These are phyloP conservation scores for Globisporangium takayamanum DNA, from an alignment of 352 stramenopile species.

Conservation along the genomic window DNA sequence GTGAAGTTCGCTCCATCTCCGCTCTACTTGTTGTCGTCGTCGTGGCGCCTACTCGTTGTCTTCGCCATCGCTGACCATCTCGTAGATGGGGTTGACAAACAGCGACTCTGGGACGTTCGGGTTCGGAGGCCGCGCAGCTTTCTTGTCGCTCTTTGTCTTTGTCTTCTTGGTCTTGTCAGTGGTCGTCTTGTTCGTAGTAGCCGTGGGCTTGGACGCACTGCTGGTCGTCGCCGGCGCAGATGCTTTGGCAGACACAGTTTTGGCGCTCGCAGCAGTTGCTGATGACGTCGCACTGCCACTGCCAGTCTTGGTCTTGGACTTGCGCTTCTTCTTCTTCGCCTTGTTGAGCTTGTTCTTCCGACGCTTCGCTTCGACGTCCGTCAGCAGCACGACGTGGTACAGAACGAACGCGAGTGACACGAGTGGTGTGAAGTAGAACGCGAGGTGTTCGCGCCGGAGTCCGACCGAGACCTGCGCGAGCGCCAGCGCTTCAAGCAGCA, in stretches of 20 bases:
- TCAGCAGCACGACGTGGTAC: constrained; percentile 34
- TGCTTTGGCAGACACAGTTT: background rate
- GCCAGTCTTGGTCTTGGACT: constrained; percentile 18
- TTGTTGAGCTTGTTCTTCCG: constrained; percentile 51
- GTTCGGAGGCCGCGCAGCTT: constrained; percentile 4
- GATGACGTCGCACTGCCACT: too few relatives aligned
- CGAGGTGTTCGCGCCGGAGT: constrained; percentile 41
- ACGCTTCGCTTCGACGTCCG: constrained; percentile 52
- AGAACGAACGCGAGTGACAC: background rate
- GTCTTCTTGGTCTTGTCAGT: background rate
- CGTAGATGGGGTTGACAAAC: constrained; percentile 18
- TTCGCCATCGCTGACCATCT: constrained; percentile 2
- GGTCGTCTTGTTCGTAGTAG: background rate
- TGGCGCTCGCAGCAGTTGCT: background rate
- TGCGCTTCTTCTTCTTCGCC: constrained; percentile 57
- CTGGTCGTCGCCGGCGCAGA: background rate
- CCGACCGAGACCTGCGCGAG: constrained; percentile 35
- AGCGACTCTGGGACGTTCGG: constrained; percentile 15
- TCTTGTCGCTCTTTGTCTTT: constrained; percentile 20
- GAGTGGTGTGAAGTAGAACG: constrained; percentile 40
- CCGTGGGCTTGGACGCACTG: background rate
- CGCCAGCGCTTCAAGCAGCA: constrained; percentile 42
- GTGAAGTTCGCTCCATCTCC: background rate
- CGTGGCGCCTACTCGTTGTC: constrained; percentile 5
- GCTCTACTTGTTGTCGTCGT: background rate